A percentile compares a stretch with the other conserved stretches of the same genome.
phyloP scores from a whole-genome alignment of 108 stramenopile species.

The Parietichytrium sp. region DNA sequence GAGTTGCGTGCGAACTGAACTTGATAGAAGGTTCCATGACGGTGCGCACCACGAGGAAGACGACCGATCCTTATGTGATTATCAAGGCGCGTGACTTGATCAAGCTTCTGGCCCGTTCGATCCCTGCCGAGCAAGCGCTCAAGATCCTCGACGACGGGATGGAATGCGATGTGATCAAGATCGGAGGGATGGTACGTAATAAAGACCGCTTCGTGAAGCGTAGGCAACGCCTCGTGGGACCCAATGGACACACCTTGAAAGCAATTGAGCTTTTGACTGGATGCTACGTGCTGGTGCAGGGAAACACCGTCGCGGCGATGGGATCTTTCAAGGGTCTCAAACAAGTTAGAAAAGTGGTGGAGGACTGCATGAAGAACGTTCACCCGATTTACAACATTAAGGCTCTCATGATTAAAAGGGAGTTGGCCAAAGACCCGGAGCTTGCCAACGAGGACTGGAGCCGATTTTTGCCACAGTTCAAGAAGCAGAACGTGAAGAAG shows the following conservation, averaged over 20 bases:
- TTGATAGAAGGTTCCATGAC: constrained; percentile 98
- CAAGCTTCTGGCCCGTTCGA: constrained; percentile 86
- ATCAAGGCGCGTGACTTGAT: constrained; percentile 94
- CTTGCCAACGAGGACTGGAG: constrained; percentile 89
- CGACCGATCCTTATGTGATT: constrained; percentile 91
- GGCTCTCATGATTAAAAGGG: constrained; percentile 96
- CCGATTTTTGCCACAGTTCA: constrained; percentile 93
- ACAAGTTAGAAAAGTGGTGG: constrained; percentile 84
- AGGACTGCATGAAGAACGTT: constrained; percentile 98
- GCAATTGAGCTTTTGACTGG: constrained; percentile 94
- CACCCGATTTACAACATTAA: constrained; percentile 99
- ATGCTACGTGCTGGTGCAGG: constrained; percentile 96
- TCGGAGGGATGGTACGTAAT: constrained; percentile 94
- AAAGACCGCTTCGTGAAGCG: constrained; percentile 98
- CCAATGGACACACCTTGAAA: constrained; percentile 94
- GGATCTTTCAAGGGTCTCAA: constrained; percentile 81
- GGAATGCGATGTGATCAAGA: constrained; percentile 96
- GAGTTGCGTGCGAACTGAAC: constrained; percentile 64
- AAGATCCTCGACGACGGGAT: constrained; percentile 90
- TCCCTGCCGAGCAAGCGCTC: constrained; percentile 85
- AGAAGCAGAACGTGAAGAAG: constrained; percentile 88
- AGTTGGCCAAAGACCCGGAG: constrained; percentile 90
- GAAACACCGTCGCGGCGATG: constrained; percentile 91
- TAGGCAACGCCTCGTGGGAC: constrained; percentile 89
- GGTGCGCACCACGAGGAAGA: constrained; percentile 89